Base-by-base conservation (phyloP, 176 grass and related monocot species). In the Juncus effusus region DNA sequence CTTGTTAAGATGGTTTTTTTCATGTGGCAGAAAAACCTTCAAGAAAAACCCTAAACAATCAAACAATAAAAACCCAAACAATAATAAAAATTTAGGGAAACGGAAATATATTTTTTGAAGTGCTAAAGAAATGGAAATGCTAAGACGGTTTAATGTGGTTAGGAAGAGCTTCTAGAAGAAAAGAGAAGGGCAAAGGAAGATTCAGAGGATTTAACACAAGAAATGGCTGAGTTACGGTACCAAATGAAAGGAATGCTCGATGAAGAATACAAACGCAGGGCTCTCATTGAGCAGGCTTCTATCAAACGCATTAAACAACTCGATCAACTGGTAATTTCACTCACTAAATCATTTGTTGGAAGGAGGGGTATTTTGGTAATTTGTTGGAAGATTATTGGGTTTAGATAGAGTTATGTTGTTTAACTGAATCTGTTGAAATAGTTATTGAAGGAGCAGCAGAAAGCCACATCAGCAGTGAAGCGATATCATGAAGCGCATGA, bases 211-310 rank as follows among this genome's bases (percentile, higher is more conserved):
- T 82, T 97, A 36, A 97, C 88, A 67, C 93, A 97, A 97, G 88
- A 89, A 97, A 97, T 97, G 93, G 93, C 93, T 60, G 88, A 97
- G 89, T 59, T 92, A 61, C 80, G 93, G 56, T 97, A 97, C 85
- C 88, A 92, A 63, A 86, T 97, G 71, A 97, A 79, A 65, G 75
- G 77, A 78, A 97, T 92, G 93, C 93, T 97, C 64, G 88, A 97
- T 60, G 88, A 89, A 86, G 93, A 97, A 97, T 92, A 80, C 80
- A 97, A 84, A 71, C 88, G 82, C 13, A 82, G 88, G 57, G 90
- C 85, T 82, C 83, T 83, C 77, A 91, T 97, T 86, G 93, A 92
- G 77, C 79, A 91, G 65, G 82, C 93, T 63, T 90, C 93, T 73
- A 97, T 97, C 74, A 80, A 91, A 72, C 88, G 81, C 69, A 91